A percentile compares a stretch with the other conserved stretches of the same genome.
phyloP scores from a whole-genome alignment of 495 filamentous ascomycete genomes.

The Trichoderma reesei region DNA sequence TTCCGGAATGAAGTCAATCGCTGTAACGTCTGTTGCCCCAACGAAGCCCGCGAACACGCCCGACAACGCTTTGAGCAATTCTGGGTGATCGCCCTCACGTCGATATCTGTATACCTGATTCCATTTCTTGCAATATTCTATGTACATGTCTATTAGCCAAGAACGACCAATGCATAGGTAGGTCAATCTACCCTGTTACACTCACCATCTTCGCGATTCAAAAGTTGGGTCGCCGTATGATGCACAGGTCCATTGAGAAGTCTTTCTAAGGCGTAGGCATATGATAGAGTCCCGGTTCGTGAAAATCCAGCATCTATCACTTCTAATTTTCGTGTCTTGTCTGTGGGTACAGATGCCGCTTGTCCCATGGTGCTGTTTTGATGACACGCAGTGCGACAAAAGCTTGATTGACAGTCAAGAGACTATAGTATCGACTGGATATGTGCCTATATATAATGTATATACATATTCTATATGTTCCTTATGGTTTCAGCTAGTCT shows the following conservation, averaged over 20 bases:
- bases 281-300: constrained; percentile 41
- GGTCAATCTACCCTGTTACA: background rate
- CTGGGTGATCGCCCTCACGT: constrained; percentile 13
- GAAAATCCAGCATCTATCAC: constrained; percentile 43
- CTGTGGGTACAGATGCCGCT: constrained; percentile 23
- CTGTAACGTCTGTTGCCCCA: constrained; percentile 24
- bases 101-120: constrained; percentile 13
- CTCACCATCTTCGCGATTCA: constrained; percentile 22
- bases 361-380: constrained; percentile 18
- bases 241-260: constrained; percentile 33
- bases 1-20: constrained; percentile 25
- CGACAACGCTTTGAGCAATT: constrained; percentile 19
- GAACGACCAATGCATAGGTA: no score
- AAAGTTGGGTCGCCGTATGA: constrained; percentile 26
- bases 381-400: no score
- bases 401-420: no score
- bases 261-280: constrained; percentile 33
- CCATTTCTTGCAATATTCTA: constrained; percentile 3
- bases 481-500: no score
- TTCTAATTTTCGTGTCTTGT: constrained; percentile 24
- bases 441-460: no score
- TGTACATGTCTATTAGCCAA: no score
- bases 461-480: no score
- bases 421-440: no score
- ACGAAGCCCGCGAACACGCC: constrained; percentile 25